Evolutionary conservation across 73 alveolate genomes (phyloP).

Genomic region (Uronychia binucleata): DNA sequence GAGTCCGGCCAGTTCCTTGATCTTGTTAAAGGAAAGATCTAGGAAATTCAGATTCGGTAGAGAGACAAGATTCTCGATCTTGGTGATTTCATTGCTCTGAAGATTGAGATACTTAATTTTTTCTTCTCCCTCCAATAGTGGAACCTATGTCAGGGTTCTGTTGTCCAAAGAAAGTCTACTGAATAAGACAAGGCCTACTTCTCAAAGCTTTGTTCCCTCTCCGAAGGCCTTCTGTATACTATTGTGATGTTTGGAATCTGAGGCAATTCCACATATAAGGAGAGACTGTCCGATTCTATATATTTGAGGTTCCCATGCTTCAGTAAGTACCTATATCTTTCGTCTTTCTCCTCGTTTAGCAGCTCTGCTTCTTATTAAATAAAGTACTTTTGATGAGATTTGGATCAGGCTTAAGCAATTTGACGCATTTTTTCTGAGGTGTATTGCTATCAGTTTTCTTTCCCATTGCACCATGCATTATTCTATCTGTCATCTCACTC

Average conservation of each 20-base stretch:
- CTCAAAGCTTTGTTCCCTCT: slow-evolving; percentile 58
- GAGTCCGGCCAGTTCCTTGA: slow-evolving; percentile 72
- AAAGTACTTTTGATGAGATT: slow-evolving; percentile 28
- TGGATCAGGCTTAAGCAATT: slow-evolving; percentile 59
- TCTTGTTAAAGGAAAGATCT: slow-evolving; percentile 67
- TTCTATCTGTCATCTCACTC: not conserved
- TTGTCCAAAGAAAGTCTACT: slow-evolving; percentile 56
- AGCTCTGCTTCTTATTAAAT: not conserved
- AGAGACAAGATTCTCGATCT: slow-evolving; percentile 78
- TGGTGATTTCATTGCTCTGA: slow-evolving; percentile 65
- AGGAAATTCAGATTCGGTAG: slow-evolving; percentile 72
- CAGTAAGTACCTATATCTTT: slow-evolving; percentile 73
- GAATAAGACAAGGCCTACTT: not conserved
- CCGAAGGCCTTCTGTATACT: slow-evolving; percentile 71
- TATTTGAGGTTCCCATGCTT: slow-evolving; percentile 74
- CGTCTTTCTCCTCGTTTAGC: slow-evolving; percentile 75
- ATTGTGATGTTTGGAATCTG: slow-evolving; percentile 80
- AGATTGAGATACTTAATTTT: slow-evolving; percentile 72
- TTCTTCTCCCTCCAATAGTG: slow-evolving; percentile 88
- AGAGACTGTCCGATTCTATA: slow-evolving; percentile 69
- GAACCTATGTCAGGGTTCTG: slow-evolving; percentile 68
- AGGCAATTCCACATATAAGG: slow-evolving; percentile 80
- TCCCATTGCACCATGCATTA: not conserved
- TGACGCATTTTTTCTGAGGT: slow-evolving; percentile 35
- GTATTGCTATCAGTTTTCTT: not conserved